phyloP scores from a whole-genome alignment of 164 flowering plant genomes.

The Stephania yunnanensis region DNA sequence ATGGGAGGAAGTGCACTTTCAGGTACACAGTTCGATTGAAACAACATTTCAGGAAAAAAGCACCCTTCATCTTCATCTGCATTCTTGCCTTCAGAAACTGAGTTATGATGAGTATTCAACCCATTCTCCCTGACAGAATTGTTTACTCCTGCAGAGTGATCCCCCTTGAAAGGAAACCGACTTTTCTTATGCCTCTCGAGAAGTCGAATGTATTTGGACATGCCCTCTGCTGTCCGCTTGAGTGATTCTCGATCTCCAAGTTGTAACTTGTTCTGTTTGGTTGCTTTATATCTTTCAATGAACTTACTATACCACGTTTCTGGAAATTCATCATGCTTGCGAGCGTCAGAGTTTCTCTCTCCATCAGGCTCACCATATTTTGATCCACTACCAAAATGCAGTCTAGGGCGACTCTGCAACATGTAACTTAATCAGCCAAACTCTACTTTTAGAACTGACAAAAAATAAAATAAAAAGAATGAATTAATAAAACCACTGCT shows the following conservation, averaged over 20 bases:
- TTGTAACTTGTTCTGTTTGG: conserved; percentile 42
- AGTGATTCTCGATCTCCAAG: conserved; percentile 49
- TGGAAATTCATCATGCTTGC: conserved; percentile 55
- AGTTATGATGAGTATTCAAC: conserved; percentile 31
- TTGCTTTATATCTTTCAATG: conserved; percentile 55
- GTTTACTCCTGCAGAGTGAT: conserved; percentile 32
- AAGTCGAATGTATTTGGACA: conserved; percentile 61
- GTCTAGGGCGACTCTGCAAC: conserved; percentile 46
- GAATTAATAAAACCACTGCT: not conserved
- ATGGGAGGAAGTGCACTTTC: conserved; percentile 58
- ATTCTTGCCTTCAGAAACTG: conserved; percentile 32
- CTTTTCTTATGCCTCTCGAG: conserved; percentile 70
- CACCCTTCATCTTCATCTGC: conserved; percentile 41
- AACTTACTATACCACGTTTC: conserved; percentile 86
- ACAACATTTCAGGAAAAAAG: conserved; percentile 83
- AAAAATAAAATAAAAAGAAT: too few relatives aligned
- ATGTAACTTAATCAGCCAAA: conserved; percentile 16
- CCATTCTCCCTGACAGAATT: conserved; percentile 35
- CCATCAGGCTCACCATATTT: conserved; percentile 48
- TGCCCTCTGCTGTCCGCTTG: conserved; percentile 73
- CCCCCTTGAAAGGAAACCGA: conserved; percentile 52
- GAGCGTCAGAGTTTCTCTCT: conserved; percentile 44
- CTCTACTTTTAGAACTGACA: not conserved
- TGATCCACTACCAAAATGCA: conserved; percentile 34
- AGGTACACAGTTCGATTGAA: conserved; percentile 74